A percentile compares a stretch with the other conserved stretches of the same genome.
Evolutionary conservation across 2,329 filamentous ascomycete genomes (phyloP).

Genomic region (Ophiocordyceps robertsii): DNA sequence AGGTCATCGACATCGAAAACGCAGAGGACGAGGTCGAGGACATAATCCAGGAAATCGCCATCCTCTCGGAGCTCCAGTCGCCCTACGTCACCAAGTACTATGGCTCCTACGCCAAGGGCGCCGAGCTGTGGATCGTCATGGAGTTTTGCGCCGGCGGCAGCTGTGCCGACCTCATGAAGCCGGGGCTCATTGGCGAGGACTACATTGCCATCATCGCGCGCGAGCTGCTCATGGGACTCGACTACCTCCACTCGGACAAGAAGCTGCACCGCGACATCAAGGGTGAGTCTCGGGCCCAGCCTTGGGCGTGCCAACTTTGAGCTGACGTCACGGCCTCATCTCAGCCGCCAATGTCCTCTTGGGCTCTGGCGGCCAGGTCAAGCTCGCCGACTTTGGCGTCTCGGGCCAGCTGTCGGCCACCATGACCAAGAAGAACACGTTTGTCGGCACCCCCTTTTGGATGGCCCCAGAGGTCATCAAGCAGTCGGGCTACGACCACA

Average conservation of each 20-base stretch:
- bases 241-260: slow-evolving; percentile 89
- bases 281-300: slow-evolving; percentile 35
- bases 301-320: background rate
- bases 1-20: slow-evolving; percentile 97
- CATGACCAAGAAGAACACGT: slow-evolving; percentile 99
- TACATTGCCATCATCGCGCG: slow-evolving; percentile 94
- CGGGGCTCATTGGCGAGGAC: slow-evolving; percentile 79
- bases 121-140: slow-evolving; percentile 98
- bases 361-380: slow-evolving; percentile 84
- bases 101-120: slow-evolving; percentile 90
- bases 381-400: slow-evolving; percentile 92
- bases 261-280: slow-evolving; percentile 97
- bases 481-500: slow-evolving; percentile 94
- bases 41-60: slow-evolving; percentile 97
- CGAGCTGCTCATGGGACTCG: slow-evolving; percentile 77
- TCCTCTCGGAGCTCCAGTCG: slow-evolving; percentile 88
- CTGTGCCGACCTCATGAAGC: slow-evolving; percentile 91
- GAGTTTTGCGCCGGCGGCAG: slow-evolving; percentile 96
- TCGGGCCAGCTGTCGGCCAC: slow-evolving; percentile 92
- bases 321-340: background rate
- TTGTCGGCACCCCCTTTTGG: slow-evolving; percentile 97
- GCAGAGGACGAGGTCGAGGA: slow-evolving; percentile 99
- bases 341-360: slow-evolving; percentile 86
- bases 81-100: slow-evolving; percentile 97
- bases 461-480: slow-evolving; percentile 99